phyloP scores from a whole-genome alignment of 495 filamentous ascomycete species.

The Xylaria cubensis region DNA sequence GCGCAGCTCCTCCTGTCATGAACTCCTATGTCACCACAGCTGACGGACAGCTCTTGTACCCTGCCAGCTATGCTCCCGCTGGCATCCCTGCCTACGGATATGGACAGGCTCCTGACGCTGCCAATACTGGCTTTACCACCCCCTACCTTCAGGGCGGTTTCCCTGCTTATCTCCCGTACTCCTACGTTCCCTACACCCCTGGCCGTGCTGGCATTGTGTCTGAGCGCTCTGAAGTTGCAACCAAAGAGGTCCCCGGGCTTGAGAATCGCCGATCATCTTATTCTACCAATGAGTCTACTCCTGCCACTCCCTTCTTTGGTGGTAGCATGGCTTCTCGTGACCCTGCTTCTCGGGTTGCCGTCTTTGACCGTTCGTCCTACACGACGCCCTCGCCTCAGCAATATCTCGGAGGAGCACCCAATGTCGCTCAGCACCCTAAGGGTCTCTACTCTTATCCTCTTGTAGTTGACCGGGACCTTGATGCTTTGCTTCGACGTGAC shows the following conservation, averaged over 20 bases:
- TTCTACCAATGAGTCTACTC: constrained; percentile 74
- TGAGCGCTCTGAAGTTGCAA: constrained; percentile 48
- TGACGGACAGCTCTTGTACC: constrained; percentile 47
- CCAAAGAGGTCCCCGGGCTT: constrained; percentile 61
- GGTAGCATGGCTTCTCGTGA: constrained; percentile 61
- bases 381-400: constrained; percentile 71
- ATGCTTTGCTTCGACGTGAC: constrained; percentile 72
- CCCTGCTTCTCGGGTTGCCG: constrained; percentile 56
- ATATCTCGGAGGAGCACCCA: constrained; percentile 45
- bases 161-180: constrained; percentile 36
- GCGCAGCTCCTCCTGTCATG: constrained; percentile 28
- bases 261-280: constrained; percentile 68
- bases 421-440: constrained; percentile 54
- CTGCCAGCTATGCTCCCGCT: constrained; percentile 37
- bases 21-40: constrained; percentile 41
- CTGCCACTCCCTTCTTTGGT: constrained; percentile 64
- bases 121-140: constrained; percentile 31
- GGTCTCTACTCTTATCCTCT: constrained; percentile 50
- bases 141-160: constrained; percentile 36
- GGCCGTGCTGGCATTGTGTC: constrained; percentile 47
- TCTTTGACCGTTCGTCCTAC: constrained; percentile 66
- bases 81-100: constrained; percentile 38
- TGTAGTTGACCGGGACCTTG: constrained; percentile 66
- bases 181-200: constrained; percentile 58
- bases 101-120: constrained; percentile 30